phyloP scores from a whole-genome alignment of 2,329 filamentous ascomycete genomes.

The Didymella lethalis region DNA sequence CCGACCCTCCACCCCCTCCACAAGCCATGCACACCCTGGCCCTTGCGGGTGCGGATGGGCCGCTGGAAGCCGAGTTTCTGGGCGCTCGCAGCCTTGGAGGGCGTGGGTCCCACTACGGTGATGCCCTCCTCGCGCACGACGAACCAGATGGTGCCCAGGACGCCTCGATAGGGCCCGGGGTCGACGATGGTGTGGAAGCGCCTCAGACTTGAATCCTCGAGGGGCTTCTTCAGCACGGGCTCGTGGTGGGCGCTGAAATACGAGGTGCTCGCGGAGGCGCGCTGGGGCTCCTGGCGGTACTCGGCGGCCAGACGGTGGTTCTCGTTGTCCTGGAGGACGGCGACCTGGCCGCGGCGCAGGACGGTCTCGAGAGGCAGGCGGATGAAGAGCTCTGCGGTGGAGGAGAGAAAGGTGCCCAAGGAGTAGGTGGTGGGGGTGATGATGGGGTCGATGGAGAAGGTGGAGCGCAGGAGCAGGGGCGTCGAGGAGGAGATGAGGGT shows the following conservation, averaged over 20 bases:
- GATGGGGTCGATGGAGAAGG: constrained; percentile 82
- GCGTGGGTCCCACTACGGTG: constrained; percentile 45
- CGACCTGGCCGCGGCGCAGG: constrained; percentile 84
- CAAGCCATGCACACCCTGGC: constrained; percentile 73
- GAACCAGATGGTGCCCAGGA: constrained; percentile 88
- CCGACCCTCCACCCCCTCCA: constrained; percentile 80
- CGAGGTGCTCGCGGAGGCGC: neutral
- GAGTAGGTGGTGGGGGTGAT: constrained; percentile 83
- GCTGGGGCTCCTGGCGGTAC: constrained; percentile 33
- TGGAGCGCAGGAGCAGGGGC: constrained; percentile 84
- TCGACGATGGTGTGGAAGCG: constrained; percentile 76
- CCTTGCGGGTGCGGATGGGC: constrained; percentile 60
- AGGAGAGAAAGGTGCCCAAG: constrained; percentile 80
- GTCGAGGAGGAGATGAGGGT: constrained; percentile 82
- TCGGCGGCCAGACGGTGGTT: constrained; percentile 38
- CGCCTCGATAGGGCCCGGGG: constrained; percentile 81
- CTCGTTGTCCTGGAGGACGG: constrained; percentile 59
- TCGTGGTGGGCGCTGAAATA: neutral
- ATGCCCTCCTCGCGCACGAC: constrained; percentile 84
- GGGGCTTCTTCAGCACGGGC: constrained; percentile 19
- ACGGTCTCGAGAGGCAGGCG: constrained; percentile 93
- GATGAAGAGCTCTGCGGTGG: constrained; percentile 80
- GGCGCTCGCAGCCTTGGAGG: constrained; percentile 36
- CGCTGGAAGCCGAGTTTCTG: constrained; percentile 41
- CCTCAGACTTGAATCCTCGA: constrained; percentile 38